Percentiles rank a stretch among this genome's conserved stretches.
phyloP scores from a whole-genome alignment of 2,329 filamentous ascomycete genomes.

The Talaromyces atroroseus region DNA sequence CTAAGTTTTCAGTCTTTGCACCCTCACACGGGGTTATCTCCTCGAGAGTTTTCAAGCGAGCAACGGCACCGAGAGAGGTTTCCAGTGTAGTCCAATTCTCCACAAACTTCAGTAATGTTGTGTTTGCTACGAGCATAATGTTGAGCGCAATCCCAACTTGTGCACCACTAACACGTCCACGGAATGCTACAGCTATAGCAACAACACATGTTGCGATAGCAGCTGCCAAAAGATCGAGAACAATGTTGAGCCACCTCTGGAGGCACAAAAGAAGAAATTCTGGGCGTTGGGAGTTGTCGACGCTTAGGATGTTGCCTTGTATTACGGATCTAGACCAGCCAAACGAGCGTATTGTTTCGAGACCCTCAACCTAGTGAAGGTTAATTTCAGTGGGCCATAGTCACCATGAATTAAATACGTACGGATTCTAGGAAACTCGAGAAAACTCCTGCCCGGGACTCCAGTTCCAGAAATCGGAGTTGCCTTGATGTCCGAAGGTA shows the following conservation, averaged over 20 bases:
- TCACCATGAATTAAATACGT: slow-evolving; percentile 19
- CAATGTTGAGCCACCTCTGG: slow-evolving; percentile 53
- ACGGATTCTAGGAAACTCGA: slow-evolving; percentile 54
- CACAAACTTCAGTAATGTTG: slow-evolving; percentile 46
- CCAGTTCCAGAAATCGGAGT: slow-evolving; percentile 55
- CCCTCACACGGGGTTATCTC: slow-evolving; percentile 42
- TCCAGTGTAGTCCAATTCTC: slow-evolving; percentile 54
- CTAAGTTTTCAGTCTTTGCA: slow-evolving; percentile 33
- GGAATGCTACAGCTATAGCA: slow-evolving; percentile 42
- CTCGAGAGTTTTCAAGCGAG: slow-evolving; percentile 50
- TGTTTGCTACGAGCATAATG: slow-evolving; percentile 50
- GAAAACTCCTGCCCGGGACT: slow-evolving; percentile 55
- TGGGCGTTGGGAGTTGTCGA: slow-evolving; percentile 52
- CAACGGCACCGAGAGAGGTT: slow-evolving; percentile 53
- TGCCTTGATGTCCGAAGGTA: slow-evolving; percentile 59
- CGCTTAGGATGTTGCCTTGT: slow-evolving; percentile 41
- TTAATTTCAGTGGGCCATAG: neutral
- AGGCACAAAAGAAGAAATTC: slow-evolving; percentile 54
- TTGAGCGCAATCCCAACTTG: slow-evolving; percentile 50
- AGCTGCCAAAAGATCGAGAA: slow-evolving; percentile 47
- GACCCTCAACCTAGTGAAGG: slow-evolving; percentile 28
- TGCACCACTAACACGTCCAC: slow-evolving; percentile 41
- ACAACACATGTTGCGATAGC: slow-evolving; percentile 46
- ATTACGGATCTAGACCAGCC: slow-evolving; percentile 36
- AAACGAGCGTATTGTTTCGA: slow-evolving; percentile 53